Conservation (phyloP, 2,329 filamentous ascomycete species). For the Coniella vitis region DNA sequence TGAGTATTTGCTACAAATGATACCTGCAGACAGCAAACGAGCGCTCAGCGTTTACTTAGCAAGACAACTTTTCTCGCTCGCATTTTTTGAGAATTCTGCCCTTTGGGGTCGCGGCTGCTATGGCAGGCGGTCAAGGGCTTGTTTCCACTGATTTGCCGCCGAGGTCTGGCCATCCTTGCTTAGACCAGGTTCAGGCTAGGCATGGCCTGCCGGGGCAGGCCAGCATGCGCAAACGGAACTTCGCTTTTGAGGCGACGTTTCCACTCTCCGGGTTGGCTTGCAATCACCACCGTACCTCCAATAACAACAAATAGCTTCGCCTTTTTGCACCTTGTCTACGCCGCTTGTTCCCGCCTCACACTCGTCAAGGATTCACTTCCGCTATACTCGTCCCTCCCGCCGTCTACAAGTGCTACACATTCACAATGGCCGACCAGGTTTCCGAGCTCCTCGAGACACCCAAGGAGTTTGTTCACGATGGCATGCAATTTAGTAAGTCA, state of each 20-base stretch:
- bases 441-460: conserved; percentile 66
- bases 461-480: conserved; percentile 57
- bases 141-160: not conserved
- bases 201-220: conserved; percentile 12
- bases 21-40: not conserved
- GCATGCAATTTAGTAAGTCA: conserved; percentile 52
- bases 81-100: conserved; percentile 15
- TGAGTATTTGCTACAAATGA: not conserved
- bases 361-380: not conserved
- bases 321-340: not conserved
- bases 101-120: conserved; percentile 1
- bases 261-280: not conserved
- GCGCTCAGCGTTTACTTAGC: not conserved
- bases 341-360: not conserved
- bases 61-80: conserved; percentile 4
- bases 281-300: not conserved
- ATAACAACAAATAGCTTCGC: not conserved
- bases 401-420: not conserved
- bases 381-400: not conserved
- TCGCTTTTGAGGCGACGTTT: conserved; percentile 15
- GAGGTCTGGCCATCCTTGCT: conserved; percentile 5
- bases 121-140: not conserved
- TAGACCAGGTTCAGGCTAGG: no score
- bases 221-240: conserved; percentile 13
- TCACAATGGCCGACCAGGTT: conserved; percentile 58